Base-by-base conservation (phyloP, 139 green algal genomes). In the Chara braunii region DNA sequence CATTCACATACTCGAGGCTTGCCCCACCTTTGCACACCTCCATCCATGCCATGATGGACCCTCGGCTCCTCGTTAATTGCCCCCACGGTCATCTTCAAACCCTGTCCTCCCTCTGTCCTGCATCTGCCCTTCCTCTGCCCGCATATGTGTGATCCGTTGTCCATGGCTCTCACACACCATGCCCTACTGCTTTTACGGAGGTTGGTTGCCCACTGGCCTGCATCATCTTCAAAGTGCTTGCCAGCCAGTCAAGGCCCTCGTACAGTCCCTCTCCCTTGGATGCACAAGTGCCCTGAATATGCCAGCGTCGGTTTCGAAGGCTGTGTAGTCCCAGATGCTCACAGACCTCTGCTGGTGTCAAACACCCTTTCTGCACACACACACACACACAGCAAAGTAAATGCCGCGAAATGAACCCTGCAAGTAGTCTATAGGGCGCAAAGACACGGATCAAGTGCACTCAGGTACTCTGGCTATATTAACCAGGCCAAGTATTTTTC, bases 201-300 rank as follows among this genome's bases (percentile, higher is more conserved):
- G 65, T 74, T n/a, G 33, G 57, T 14, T 60, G 12, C 3, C 65
- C 65, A 29, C 45, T 29, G 12, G 44, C 55, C 57, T 74, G 65
- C 65, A 74, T 74, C 14, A 33, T 68, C 54, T 82, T 85, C n/a
- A 89, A 55, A 24, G 82, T 86, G 60, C 75, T 54, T 59, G 66
- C 43, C 23, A 95, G 78, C 88, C 89, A 96, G 74, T 96, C 89
- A 18, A 96, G 59, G 0, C 90, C 90, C 72, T 97, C 91, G 52
- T 97, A 97, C 48, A 97, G 74, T 0, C 91, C 91, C 63, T 96
- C 88, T 0, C 91, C 91, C 23, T 70, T 53, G 31, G 70, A 77
- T 3, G 79, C 79, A 2, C 68, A 60, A 14, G 90, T 82, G 26
- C 79, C 79, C 77, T 97, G 90, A 24, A 95, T 82, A 63, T 95